A percentile compares a stretch with the other conserved stretches of the same genome.
Conservation (phyloP, 306 rosid species). For the Inga oerstediana region DNA sequence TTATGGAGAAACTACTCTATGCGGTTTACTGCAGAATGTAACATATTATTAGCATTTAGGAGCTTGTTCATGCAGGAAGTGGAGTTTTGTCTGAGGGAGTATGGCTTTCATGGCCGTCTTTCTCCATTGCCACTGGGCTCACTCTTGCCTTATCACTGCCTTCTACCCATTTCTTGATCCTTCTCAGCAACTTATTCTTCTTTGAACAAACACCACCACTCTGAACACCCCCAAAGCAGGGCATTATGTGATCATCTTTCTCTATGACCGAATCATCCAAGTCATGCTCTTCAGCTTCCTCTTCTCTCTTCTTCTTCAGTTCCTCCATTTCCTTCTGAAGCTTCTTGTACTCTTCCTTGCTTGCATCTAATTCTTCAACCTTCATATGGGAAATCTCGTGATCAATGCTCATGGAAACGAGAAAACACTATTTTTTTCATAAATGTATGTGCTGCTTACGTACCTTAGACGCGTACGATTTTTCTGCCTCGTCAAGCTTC, state of each 20-base stretch:
- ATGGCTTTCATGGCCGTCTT: constrained; percentile 28
- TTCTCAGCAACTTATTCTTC: constrained; percentile 51
- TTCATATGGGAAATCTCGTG: constrained; percentile 36
- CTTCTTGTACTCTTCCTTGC: constrained; percentile 45
- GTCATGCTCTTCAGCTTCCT: constrained; percentile 50
- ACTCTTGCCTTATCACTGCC: constrained; percentile 55
- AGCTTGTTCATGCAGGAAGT: constrained; percentile 33
- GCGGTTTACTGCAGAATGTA: background rate
- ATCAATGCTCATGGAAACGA: background rate
- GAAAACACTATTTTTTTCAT: background rate
- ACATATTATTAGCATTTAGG: background rate
- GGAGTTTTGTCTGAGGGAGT: constrained; percentile 41
- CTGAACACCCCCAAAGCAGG: constrained; percentile 40
- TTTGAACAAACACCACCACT: constrained; percentile 33
- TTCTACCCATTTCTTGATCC: constrained; percentile 62
- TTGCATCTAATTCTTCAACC: constrained; percentile 43
- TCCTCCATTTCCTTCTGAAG: constrained; percentile 31
- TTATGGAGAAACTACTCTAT: background rate
- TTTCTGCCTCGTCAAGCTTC: constrained; percentile 53
- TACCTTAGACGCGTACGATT: constrained; percentile 47
- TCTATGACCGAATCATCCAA: constrained; percentile 32
- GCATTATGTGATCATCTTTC: constrained; percentile 34
- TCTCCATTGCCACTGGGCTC: constrained; percentile 38
- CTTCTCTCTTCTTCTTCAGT: constrained; percentile 16
- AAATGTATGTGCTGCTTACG: constrained; percentile 37